A percentile compares a stretch with the other conserved stretches of the same genome.
Evolutionary conservation across 345 rosid species (phyloP).

Genomic region (Eucalyptus paniculata): DNA sequence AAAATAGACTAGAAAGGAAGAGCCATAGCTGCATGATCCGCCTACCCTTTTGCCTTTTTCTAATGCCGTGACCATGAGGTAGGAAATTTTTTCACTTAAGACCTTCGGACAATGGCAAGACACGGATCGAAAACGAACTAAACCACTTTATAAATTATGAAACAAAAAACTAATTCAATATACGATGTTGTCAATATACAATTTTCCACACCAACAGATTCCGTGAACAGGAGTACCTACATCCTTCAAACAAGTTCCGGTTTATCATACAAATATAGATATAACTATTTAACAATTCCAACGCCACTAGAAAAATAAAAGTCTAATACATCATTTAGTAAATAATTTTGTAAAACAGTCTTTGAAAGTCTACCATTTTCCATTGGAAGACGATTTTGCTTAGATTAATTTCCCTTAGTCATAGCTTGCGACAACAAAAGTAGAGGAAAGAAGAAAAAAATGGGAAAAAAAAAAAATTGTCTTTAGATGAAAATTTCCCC

Average conservation of each 20-base stretch:
- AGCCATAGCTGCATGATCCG: not conserved
- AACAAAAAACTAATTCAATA: not conserved
- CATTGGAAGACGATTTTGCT: not conserved
- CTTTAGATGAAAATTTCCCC: not conserved
- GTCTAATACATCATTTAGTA: not conserved
- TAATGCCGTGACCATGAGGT: not conserved
- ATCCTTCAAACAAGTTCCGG: not conserved
- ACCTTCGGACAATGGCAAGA: not conserved
- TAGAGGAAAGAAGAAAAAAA: not conserved
- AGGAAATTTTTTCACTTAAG: not conserved
- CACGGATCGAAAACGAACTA: not conserved
- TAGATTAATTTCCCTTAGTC: not conserved
- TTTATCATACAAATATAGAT: not conserved
- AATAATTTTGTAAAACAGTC: not conserved
- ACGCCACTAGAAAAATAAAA: not conserved
- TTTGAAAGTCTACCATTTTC: not conserved
- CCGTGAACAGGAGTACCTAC: not conserved
- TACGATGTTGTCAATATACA: not conserved
- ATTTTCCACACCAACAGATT: not conserved
- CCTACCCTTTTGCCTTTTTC: not conserved
- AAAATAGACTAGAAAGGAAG: not conserved
- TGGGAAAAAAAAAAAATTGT: accelerated
- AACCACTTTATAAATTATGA: not conserved
- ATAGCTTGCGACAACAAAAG: not conserved
- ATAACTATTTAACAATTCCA: not conserved